A percentile compares a stretch with the other conserved stretches of the same genome.
These are phyloP conservation scores for Ogataea methylovora DNA, from an alignment of 805 yeast genomes.

Conservation along the genomic window DNA sequence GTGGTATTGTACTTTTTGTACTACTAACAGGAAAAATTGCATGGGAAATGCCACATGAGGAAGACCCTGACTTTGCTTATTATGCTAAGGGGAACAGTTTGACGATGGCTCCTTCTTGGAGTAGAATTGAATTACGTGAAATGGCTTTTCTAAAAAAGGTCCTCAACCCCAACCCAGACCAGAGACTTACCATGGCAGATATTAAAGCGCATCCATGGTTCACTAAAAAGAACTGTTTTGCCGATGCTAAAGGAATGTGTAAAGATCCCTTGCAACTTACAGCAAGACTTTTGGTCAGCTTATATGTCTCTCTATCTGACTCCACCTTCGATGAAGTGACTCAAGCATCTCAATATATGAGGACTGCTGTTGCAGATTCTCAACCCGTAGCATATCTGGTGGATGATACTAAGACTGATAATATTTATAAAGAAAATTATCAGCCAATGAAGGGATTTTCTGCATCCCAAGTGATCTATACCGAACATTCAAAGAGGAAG, in stretches of 20 bases:
- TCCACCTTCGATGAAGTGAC: constrained; percentile 30
- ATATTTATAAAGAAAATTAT: constrained; percentile 18
- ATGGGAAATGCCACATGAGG: constrained; percentile 57
- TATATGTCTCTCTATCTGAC: constrained; percentile 48
- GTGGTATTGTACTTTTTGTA: constrained; percentile 58
- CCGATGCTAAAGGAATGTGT: constrained; percentile 41
- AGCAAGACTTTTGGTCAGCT: constrained; percentile 39
- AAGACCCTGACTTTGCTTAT: constrained; percentile 36
- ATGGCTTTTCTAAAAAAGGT: constrained; percentile 46
- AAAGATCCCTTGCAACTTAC: constrained; percentile 45
- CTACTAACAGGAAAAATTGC: constrained; percentile 60
- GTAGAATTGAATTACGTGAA: constrained; percentile 37
- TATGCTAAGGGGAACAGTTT: constrained; percentile 37
- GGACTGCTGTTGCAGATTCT: constrained; percentile 20
- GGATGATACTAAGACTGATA: constrained; percentile 26
- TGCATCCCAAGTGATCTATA: constrained; percentile 34
- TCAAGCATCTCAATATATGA: constrained; percentile 14
- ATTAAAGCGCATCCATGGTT: constrained; percentile 53
- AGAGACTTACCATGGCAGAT: constrained; percentile 33
- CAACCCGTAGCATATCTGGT: constrained; percentile 42
- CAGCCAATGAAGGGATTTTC: constrained; percentile 18
- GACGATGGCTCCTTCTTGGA: constrained; percentile 45
- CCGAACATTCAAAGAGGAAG: constrained; percentile 29
- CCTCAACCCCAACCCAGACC: constrained; percentile 39
- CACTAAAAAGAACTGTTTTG: constrained; percentile 32